Conservation (phyloP, 495 filamentous ascomycete species). For the Staphylotrichum tortipilum region DNA sequence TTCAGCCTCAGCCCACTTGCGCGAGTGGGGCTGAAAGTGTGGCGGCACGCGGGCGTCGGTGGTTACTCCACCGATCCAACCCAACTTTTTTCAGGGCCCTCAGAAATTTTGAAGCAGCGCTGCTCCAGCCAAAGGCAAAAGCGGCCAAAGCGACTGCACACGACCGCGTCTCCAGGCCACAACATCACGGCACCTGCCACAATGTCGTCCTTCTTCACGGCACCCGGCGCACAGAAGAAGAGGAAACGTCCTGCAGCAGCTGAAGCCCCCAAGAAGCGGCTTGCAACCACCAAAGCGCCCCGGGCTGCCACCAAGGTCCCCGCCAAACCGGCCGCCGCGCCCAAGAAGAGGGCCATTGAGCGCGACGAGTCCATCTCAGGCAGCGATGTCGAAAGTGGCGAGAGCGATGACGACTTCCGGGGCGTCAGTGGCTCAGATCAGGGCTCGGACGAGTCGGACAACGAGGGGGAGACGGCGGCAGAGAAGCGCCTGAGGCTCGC, state of each 20-base stretch:
- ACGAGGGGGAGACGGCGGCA: constrained; percentile 69
- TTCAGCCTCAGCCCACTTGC: background rate
- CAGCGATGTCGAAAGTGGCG: constrained; percentile 58
- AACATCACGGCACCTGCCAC: constrained; percentile 15
- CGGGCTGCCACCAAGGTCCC: constrained; percentile 38
- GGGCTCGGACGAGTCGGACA: constrained; percentile 47
- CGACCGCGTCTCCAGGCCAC: too few species aligned
- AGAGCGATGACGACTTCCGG: constrained; percentile 24
- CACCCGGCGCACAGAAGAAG: constrained; percentile 70
- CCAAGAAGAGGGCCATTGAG: constrained; percentile 49
- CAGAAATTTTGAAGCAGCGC: constrained; percentile 18
- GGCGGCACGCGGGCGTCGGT: constrained; percentile 14
- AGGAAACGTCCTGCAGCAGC: constrained; percentile 50
- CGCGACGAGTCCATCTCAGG: constrained; percentile 76
- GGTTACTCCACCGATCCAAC: constrained; percentile 19
- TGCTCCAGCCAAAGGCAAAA: constrained; percentile 6
- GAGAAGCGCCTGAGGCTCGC: constrained; percentile 82
- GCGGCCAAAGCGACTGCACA: too few species aligned
- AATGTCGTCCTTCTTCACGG: constrained; percentile 85
- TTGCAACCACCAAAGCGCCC: constrained; percentile 29
- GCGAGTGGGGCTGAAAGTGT: constrained; percentile 7
- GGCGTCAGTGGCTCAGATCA: constrained; percentile 37
- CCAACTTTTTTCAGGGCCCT: constrained; percentile 18
- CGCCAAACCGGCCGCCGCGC: constrained; percentile 33
- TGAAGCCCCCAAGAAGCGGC: constrained; percentile 38